Conservation (phyloP, 805 yeast species). For the Metschnikowia koreensis region DNA sequence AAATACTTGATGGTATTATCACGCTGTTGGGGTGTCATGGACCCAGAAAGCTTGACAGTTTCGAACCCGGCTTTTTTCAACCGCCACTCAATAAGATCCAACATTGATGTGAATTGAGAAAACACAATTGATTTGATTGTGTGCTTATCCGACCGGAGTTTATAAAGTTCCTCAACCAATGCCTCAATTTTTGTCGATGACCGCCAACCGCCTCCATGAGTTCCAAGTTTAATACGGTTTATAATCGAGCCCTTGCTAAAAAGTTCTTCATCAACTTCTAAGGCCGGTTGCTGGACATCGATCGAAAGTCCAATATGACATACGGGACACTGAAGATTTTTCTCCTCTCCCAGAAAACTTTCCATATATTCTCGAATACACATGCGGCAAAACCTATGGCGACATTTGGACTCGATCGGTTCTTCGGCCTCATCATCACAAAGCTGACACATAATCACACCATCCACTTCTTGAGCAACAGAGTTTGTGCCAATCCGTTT, state of each 20-base stretch:
- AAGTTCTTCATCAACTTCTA: conserved; percentile 63
- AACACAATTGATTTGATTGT: conserved; percentile 96
- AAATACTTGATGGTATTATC: conserved; percentile 88
- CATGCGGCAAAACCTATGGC: conserved; percentile 88
- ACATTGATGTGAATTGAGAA: conserved; percentile 95
- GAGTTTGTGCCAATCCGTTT: conserved; percentile 54
- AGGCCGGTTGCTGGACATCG: conserved; percentile 82
- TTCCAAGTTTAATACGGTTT: conserved; percentile 78
- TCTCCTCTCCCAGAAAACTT: conserved; percentile 61
- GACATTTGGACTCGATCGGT: conserved; percentile 92
- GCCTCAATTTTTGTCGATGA: conserved; percentile 98
- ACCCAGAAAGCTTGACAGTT: conserved; percentile 92
- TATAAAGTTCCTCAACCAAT: conserved; percentile 86
- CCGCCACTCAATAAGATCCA: conserved; percentile 95
- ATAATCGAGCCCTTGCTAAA: conserved; percentile 71
- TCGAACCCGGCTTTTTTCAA: conserved; percentile 90
- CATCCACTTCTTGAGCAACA: conserved; percentile 42
- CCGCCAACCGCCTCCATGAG: conserved; percentile 73
- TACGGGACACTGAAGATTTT: conserved; percentile 82
- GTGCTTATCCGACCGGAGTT: conserved; percentile 76
- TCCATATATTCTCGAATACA: conserved; percentile 90
- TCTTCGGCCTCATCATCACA: conserved; percentile 99
- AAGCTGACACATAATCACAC: conserved; percentile 75
- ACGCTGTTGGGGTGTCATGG: conserved; percentile 94
- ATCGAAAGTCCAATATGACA: conserved; percentile 93